Evolutionary conservation across 106 monocot genomes (phyloP).

Genomic region (Gastrodia elata): DNA sequence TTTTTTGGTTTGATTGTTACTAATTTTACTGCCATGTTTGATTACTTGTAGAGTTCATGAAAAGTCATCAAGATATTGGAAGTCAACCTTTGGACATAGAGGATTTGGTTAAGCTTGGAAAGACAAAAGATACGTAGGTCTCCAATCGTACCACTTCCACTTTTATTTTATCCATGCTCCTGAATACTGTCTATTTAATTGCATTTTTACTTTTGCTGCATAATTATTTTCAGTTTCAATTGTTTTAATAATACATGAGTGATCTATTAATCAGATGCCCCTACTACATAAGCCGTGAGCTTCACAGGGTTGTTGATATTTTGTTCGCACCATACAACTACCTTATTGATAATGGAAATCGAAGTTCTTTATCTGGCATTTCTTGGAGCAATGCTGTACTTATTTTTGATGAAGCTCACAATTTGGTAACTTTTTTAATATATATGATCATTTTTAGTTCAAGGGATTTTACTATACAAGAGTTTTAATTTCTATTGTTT

Average conservation of each 20-base stretch:
- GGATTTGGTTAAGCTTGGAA: conserved; percentile 80
- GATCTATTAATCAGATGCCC: conserved; percentile 62
- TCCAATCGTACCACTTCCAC: conserved; percentile 9
- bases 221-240: background rate
- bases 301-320: conserved; percentile 80
- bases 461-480: background rate
- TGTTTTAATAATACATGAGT: conserved; percentile 1
- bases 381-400: conserved; percentile 78
- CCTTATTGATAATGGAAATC: conserved; percentile 85
- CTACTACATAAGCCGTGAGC: conserved; percentile 86
- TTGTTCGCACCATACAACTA: conserved; percentile 98
- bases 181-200: background rate
- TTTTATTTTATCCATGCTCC: background rate
- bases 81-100: conserved; percentile 94
- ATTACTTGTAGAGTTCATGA: conserved; percentile 53
- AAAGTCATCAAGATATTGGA: conserved; percentile 50
- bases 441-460: background rate
- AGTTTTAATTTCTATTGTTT: background rate
- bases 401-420: conserved; percentile 99
- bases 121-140: conserved; percentile 69
- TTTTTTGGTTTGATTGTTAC: background rate
- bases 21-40: background rate
- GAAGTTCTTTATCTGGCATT: conserved; percentile 68
- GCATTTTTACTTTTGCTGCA: background rate
- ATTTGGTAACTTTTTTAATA: conserved; percentile 48